Percentiles rank a stretch among this genome's conserved stretches.
Conservation (phyloP, 129 eudicot genomes). For the Tagetes patula region DNA sequence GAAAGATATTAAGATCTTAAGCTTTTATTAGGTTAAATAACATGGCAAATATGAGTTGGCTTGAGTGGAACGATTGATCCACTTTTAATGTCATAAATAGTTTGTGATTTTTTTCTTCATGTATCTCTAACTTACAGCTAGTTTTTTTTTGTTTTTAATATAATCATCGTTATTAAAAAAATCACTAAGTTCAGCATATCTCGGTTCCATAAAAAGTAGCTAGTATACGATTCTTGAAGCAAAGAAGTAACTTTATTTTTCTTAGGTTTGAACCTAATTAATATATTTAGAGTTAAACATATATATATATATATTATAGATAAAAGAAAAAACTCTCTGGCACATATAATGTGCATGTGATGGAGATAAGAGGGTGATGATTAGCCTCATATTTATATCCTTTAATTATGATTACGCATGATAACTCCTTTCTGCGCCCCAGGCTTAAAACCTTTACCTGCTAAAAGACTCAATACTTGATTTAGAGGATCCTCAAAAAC, state of each 20-base stretch:
- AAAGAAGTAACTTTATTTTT: background rate
- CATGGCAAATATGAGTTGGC: no score
- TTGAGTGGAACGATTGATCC: no score
- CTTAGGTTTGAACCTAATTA: background rate
- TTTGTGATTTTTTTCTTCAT: no score
- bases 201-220: background rate
- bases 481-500: background rate
- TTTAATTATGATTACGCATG: constrained; percentile 23
- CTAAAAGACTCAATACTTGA: background rate
- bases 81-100: no score
- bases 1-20: no score
- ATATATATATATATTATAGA: background rate
- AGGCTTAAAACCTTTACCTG: background rate
- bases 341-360: constrained; percentile 29
- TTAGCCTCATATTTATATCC: constrained; percentile 24
- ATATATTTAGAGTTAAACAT: background rate
- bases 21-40: no score
- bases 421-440: constrained; percentile 16
- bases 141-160: no score
- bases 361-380: constrained; percentile 23
- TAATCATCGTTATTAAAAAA: no score
- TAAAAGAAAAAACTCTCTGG: constrained; percentile 3
- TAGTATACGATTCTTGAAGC: background rate
- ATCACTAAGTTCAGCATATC: background rate
- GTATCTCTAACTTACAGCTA: no score